phyloP scores from a whole-genome alignment of 805 yeast species.

The Metschnikowia corniflorae region DNA sequence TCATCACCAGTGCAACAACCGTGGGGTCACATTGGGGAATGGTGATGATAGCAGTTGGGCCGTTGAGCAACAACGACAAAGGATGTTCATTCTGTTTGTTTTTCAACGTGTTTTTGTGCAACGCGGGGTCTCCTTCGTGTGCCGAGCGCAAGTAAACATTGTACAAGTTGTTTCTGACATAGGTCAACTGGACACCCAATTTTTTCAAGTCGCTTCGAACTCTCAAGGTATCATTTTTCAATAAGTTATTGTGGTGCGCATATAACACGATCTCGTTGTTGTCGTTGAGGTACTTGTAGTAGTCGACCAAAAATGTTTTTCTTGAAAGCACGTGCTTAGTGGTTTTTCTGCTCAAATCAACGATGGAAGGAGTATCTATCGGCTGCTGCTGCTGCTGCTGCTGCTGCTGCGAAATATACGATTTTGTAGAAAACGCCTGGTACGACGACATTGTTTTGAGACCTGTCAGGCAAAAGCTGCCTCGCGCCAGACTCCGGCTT shows the following conservation, averaged over 20 bases:
- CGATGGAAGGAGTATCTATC: background rate
- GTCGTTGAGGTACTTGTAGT: slow-evolving; percentile 68
- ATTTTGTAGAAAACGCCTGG: slow-evolving; percentile 4
- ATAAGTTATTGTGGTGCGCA: slow-evolving; percentile 80
- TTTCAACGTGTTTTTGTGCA: slow-evolving; percentile 44
- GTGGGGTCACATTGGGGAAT: slow-evolving; percentile 70
- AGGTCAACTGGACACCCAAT: slow-evolving; percentile 66
- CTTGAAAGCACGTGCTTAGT: slow-evolving; percentile 66
- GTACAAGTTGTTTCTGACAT: slow-evolving; percentile 67
- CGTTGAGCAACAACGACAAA: slow-evolving; percentile 62
- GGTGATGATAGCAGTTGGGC: slow-evolving; percentile 82
- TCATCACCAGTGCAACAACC: slow-evolving; percentile 58
- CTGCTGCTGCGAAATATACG: background rate
- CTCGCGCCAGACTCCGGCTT: slow-evolving; percentile 3
- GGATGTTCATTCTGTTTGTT: slow-evolving; percentile 58
- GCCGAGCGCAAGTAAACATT: slow-evolving; percentile 73
- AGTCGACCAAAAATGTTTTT: slow-evolving; percentile 82
- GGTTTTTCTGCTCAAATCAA: slow-evolving; percentile 36
- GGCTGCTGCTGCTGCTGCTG: background rate
- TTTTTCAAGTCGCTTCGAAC: slow-evolving; percentile 59
- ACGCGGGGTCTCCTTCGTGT: slow-evolving; percentile 70
- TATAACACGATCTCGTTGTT: slow-evolving; percentile 67
- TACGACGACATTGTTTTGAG: slow-evolving; percentile 1
- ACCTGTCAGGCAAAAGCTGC: background rate
- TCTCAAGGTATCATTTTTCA: slow-evolving; percentile 61